Evolutionary conservation across 352 stramenopile genomes (phyloP).

Genomic region (Phytophthora nicotianae): DNA sequence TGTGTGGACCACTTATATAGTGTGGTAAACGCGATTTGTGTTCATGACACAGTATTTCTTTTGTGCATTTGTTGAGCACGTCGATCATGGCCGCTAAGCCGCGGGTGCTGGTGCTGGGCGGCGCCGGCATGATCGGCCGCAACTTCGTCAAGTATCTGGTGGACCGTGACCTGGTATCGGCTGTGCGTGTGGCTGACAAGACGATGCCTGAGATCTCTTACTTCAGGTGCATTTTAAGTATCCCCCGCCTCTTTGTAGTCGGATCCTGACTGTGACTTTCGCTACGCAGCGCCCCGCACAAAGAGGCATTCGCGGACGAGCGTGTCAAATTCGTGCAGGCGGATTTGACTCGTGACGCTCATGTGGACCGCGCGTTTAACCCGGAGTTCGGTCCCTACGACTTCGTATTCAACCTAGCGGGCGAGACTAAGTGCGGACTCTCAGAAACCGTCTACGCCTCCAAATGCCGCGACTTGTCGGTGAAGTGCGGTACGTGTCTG

Average conservation of each 20-base stretch:
- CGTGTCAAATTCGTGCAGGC: slow-evolving; percentile 84
- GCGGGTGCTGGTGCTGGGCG: slow-evolving; percentile 83
- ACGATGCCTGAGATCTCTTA: slow-evolving; percentile 90
- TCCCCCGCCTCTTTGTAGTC: background rate
- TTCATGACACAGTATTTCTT: background rate
- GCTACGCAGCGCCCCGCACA: slow-evolving; percentile 48
- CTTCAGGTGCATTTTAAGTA: slow-evolving; percentile 52
- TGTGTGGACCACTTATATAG: background rate
- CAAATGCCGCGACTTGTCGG: slow-evolving; percentile 83
- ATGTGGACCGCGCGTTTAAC: slow-evolving; percentile 83
- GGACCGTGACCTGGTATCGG: slow-evolving; percentile 64
- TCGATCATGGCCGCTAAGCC: slow-evolving; percentile 47
- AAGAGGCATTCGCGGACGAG: slow-evolving; percentile 67
- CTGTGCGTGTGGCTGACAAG: slow-evolving; percentile 86
- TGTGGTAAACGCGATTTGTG: background rate
- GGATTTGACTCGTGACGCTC: slow-evolving; percentile 78
- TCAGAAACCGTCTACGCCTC: slow-evolving; percentile 77
- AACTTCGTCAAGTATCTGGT: slow-evolving; percentile 88
- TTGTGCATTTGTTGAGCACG: background rate
- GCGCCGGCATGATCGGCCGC: slow-evolving; percentile 85
- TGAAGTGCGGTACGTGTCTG: slow-evolving; percentile 78
- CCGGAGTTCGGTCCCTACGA: slow-evolving; percentile 75
- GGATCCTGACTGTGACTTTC: background rate
- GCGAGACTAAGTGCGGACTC: slow-evolving; percentile 84
- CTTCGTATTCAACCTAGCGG: slow-evolving; percentile 86